Evolutionary conservation across 73 alveolate genomes (phyloP), one percentile per base, ranked within the genome.

Genomic region (Stentor coeruleus): DNA sequence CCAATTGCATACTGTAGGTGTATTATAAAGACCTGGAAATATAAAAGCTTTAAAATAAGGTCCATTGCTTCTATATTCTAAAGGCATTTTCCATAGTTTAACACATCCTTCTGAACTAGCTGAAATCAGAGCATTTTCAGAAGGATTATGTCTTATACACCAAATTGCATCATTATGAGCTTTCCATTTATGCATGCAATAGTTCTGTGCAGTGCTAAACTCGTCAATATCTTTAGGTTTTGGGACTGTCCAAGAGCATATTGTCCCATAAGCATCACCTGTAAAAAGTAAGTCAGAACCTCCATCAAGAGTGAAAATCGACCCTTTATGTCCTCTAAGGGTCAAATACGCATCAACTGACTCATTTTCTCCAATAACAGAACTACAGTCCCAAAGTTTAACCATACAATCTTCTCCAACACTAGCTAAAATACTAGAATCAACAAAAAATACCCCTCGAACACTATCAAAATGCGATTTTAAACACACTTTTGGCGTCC

Each of bases 251-350:
- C 90, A 84, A 49, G 37, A 35, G 74, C 76, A 76, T 3, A 84
- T 84, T 31, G 73, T 81, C 26, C 90, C 90, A 76, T 84, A 85
- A 41, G 87, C 38, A 26, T 83, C 90, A 11, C 86, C 90, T 42
- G 85, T 39, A 40, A 74, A 80, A 0, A 84, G 59, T 28, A 77
- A 31, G 58, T 84, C 76, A 14, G 74, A 76, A 35, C 82, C 58
- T 42, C 90, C 86, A 1, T 85, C 60, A 3, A 84, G 42, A 31
- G 90, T 73, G 36, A 84, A 84, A 3, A 84, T 26, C 3, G 90
- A 81, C 35, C 90, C 90, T 3, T 74, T 84, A n/a, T 84, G 90
- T 35, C 83, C 90, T 81, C 90, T 84, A 49, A 84, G 57, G 14
- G 90, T 80, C 55, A 84, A 73, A 76, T 84, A 84, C 3, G 90